A percentile compares a stretch with the other conserved stretches of the same genome.
phyloP scores from a whole-genome alignment of 2,329 filamentous ascomycete species.

The Clarireedia sp. region DNA sequence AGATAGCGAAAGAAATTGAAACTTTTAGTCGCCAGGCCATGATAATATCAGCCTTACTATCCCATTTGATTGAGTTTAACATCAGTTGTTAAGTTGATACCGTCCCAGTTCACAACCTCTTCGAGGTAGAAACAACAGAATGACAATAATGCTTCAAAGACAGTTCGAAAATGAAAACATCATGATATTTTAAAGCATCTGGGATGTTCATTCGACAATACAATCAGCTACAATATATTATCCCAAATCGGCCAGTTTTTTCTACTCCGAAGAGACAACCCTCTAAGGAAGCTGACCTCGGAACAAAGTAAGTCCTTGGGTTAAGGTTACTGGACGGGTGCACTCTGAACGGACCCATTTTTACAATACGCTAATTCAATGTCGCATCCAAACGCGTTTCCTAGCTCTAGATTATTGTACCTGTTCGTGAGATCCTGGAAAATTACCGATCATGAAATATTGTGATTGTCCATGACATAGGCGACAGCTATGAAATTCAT shows the following conservation, averaged over 20 bases:
- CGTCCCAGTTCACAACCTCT: too few species aligned
- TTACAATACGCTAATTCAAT: neutral
- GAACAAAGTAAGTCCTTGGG: neutral
- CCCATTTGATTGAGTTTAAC: neutral
- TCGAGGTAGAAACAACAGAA: too few species aligned
- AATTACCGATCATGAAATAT: slow-evolving; percentile 24
- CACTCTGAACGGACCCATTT: neutral
- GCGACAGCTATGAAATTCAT: slow-evolving; percentile 65
- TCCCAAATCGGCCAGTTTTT: too few species aligned
- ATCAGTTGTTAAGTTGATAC: too few species aligned
- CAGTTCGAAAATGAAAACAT: too few species aligned
- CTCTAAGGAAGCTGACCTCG: neutral
- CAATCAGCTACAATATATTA: too few species aligned
- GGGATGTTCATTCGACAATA: too few species aligned
- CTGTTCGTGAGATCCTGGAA: slow-evolving; percentile 7
- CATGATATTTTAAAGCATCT: too few species aligned
- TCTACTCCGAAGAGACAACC: too few species aligned
- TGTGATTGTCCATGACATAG: slow-evolving; percentile 13
- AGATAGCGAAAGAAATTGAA: neutral
- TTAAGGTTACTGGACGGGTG: too few species aligned
- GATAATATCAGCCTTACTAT: neutral
- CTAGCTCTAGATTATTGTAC: slow-evolving; percentile 9
- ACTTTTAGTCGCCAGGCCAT: neutral
- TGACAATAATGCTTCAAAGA: too few species aligned
- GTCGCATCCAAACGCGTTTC: slow-evolving; percentile 5